Evolutionary conservation across 129 eudicot species (phyloP), one percentile per base, ranked within the genome.

Genomic region (Pseudognaphalium luteoalbum): DNA sequence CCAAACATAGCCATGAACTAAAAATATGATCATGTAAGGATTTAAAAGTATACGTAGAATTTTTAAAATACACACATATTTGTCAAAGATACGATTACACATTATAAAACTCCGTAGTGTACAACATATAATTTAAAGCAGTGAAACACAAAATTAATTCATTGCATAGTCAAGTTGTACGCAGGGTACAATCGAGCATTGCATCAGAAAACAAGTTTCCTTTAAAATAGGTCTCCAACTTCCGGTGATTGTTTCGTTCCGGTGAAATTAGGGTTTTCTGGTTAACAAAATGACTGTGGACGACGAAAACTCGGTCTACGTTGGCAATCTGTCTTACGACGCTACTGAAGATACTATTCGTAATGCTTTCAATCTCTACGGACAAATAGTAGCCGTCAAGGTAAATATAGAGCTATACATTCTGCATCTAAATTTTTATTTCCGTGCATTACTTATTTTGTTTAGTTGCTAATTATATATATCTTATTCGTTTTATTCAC

Each of bases 251-350:
- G 29, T n/a, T 57, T 57, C 10, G 25, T 63, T 35, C 78, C 73
- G 87, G 72, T 19, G 39, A 74, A 61, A 22, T 4, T 76, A 65
- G 22, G 56, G 68, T 56, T 78, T 73, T 3, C 58, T 21, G 60
- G 77, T 42, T 29, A 58, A 44, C 58, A 21, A 82, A 68, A 94
- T 94, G 98, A 94, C 97, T 73, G 64, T 91, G 33, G 93, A 91
- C 88, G 98, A 91, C 54, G 89, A 88, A 2, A 91, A 83, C 76
- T 94, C 98, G 69, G 88, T 94, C 35, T 94, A 94, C 71, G 97
- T 94, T 14, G 98, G 98, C 37, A 91, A 93, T 1, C 83, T 94
- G 20, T 88, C 96, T 2, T 88, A 88, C 89, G 90, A 88, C 71
- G 85, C 89, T 72, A 82, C 87, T 72, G 97, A 94, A 74, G 87